These are phyloP conservation scores for Colletotrichum kahawae DNA, from an alignment of 2,329 filamentous ascomycete genomes.

Conservation along the genomic window DNA sequence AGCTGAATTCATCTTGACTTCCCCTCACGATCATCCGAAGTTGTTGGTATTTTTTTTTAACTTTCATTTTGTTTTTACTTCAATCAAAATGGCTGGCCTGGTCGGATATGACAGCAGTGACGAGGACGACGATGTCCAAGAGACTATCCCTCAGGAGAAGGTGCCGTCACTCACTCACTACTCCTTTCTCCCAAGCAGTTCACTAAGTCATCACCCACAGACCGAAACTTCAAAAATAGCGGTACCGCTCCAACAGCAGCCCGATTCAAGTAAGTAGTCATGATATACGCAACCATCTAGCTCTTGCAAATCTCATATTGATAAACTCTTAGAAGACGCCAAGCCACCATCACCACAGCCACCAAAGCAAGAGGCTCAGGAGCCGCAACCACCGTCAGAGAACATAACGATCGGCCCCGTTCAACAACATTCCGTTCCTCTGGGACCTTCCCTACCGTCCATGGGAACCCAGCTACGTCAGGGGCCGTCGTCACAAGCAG, in stretches of 20 bases:
- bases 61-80: not conserved
- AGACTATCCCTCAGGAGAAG: not conserved
- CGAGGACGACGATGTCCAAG: slow-evolving; percentile 45
- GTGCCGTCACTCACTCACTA: not conserved
- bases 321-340: not conserved
- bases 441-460: slow-evolving; percentile 45
- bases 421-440: slow-evolving; percentile 33
- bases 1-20: not conserved
- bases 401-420: slow-evolving; percentile 31
- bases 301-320: not conserved
- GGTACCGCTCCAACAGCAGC: not conserved
- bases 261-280: not conserved
- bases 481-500: slow-evolving; percentile 21
- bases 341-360: not conserved
- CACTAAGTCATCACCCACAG: not conserved
- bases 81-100: slow-evolving; percentile 44
- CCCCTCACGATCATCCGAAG: not conserved
- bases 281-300: no score
- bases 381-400: not conserved
- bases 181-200: not conserved
- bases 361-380: not conserved
- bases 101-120: slow-evolving; percentile 59
- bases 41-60: not conserved
- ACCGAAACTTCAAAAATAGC: not conserved
- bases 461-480: slow-evolving; percentile 23